Evolutionary conservation across 1,284 basidiomycete species (phyloP).

Genomic region (Waitea zeae): DNA sequence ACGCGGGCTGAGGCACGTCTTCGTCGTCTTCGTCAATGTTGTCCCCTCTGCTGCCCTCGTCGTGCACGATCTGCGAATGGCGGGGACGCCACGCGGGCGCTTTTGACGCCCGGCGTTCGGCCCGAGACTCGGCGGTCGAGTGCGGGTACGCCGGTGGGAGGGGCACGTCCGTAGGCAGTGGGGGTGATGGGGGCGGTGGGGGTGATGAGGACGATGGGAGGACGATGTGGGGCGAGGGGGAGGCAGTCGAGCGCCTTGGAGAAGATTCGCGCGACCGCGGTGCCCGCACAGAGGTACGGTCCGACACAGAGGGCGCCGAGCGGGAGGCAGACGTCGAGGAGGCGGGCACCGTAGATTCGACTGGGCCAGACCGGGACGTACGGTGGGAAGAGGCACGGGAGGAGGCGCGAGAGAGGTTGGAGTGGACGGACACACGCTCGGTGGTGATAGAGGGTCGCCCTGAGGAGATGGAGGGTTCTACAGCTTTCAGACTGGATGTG

Average conservation of each 20-base stretch:
- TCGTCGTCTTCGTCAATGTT: background rate
- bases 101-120: conserved; percentile 4
- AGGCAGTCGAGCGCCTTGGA: background rate
- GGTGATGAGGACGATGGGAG: conserved; percentile 1
- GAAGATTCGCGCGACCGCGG: background rate
- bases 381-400: background rate
- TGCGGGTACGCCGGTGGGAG: background rate
- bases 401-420: conserved; percentile 1
- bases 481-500: no score
- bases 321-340: background rate
- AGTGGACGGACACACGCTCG: conserved; percentile 1
- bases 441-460: background rate
- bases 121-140: background rate
- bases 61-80: background rate
- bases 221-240: conserved; percentile 4
- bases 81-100: conserved; percentile 1
- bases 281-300: background rate
- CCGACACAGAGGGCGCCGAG: conserved; percentile 1
- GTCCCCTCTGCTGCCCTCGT: background rate
- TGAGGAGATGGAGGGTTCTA: no score
- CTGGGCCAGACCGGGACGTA: background rate
- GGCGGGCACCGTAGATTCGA: background rate
- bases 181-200: background rate
- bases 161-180: background rate
- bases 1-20: background rate